These are phyloP conservation scores for Monosporascus sp. DNA, from an alignment of 2,329 filamentous ascomycete species.

Conservation along the genomic window DNA sequence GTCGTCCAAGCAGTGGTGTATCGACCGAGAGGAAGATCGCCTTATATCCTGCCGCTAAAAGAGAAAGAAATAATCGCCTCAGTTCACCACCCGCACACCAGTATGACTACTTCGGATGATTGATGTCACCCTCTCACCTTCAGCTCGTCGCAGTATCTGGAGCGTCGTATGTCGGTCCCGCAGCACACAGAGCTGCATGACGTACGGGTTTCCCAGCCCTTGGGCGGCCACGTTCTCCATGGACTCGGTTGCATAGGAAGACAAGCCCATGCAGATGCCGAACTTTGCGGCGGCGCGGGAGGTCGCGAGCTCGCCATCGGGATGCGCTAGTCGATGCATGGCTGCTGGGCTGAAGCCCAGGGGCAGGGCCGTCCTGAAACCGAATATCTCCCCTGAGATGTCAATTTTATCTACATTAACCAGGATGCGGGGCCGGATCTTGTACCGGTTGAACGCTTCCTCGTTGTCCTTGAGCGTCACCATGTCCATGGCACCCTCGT, in stretches of 20 bases:
- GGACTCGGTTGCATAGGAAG: constrained; percentile 38
- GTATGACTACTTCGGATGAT: neutral
- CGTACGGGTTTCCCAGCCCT: constrained; percentile 36
- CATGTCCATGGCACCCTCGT: constrained; percentile 52
- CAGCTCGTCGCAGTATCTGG: constrained; percentile 35
- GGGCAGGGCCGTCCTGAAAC: constrained; percentile 40
- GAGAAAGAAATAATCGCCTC: neutral
- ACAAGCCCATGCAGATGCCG: constrained; percentile 43
- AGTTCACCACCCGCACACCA: neutral
- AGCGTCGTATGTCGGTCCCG: constrained; percentile 39
- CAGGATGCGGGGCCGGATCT: constrained; percentile 41
- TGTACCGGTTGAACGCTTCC: constrained; percentile 45
- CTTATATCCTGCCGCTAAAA: constrained; percentile 41
- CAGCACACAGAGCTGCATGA: constrained; percentile 51
- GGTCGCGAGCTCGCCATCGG: constrained; percentile 46
- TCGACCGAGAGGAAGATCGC: constrained; percentile 53
- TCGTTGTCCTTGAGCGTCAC: constrained; percentile 50
- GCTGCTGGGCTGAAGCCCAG: constrained; percentile 50
- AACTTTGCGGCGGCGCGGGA: constrained; percentile 39
- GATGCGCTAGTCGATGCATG: constrained; percentile 47
- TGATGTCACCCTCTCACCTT: constrained; percentile 29
- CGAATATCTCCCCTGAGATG: constrained; percentile 39
- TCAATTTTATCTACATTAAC: constrained; percentile 31
- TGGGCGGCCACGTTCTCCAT: constrained; percentile 42
- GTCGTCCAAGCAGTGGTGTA: constrained; percentile 46